phyloP scores from a whole-genome alignment of 2,329 filamentous ascomycete species.

The Arthrobotrys pseudoclavata region DNA sequence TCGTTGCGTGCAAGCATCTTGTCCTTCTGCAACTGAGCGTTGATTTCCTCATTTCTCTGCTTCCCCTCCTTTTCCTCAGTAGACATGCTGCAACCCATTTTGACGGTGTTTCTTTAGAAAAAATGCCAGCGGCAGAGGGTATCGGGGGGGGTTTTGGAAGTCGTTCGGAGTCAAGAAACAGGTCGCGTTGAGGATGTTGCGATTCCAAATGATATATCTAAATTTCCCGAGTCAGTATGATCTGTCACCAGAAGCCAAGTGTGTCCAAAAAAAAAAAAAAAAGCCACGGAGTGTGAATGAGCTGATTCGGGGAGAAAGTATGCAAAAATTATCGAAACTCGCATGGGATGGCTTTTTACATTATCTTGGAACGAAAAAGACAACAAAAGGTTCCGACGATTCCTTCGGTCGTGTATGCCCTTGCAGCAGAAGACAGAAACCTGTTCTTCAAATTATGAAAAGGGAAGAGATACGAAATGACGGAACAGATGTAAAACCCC shows the following conservation, averaged over 20 bases:
- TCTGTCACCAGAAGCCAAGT: slow-evolving; percentile 24
- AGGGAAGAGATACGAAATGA: neutral
- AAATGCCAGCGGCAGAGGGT: slow-evolving; percentile 29
- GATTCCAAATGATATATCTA: slow-evolving; percentile 36
- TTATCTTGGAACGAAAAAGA: slow-evolving; percentile 6
- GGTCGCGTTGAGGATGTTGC: slow-evolving; percentile 17
- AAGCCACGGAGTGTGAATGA: slow-evolving; percentile 32
- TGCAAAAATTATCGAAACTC: slow-evolving; percentile 8
- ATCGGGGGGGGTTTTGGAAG: slow-evolving; percentile 3
- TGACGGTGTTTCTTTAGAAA: slow-evolving; percentile 68
- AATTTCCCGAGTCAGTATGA: slow-evolving; percentile 37
- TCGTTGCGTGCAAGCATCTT: slow-evolving; percentile 99
- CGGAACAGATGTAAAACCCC: neutral
- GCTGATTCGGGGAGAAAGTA: slow-evolving; percentile 15
- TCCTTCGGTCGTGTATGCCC: neutral
- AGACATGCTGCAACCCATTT: slow-evolving; percentile 99
- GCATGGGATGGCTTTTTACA: slow-evolving; percentile 31
- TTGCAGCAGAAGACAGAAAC: neutral
- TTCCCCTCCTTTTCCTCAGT: slow-evolving; percentile 99
- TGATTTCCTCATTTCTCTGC: slow-evolving; percentile 99
- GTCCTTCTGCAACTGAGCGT: slow-evolving; percentile 98
- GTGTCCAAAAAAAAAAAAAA: too few relatives aligned
- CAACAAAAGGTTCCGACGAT: neutral
- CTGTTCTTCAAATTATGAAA: neutral
- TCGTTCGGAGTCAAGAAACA: slow-evolving; percentile 1